These are phyloP conservation scores for Paraconiothyrium sp. DNA, from an alignment of 2,329 filamentous ascomycete species.

Conservation along the genomic window DNA sequence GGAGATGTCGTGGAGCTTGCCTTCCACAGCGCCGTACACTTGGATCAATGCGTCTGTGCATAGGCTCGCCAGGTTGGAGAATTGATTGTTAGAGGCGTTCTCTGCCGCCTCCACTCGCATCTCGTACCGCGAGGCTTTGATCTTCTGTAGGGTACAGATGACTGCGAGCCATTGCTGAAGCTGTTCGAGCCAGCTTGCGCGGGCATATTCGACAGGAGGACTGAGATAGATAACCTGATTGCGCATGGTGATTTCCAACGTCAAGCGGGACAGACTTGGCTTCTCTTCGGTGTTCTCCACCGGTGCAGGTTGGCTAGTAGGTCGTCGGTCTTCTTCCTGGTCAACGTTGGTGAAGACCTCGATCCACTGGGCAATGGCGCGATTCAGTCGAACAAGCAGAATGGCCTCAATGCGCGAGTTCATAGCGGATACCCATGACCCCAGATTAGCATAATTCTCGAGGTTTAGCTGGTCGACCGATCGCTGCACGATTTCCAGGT, in stretches of 20 bases:
- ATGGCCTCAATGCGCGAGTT: slow-evolving; percentile 86
- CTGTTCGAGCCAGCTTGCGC: slow-evolving; percentile 92
- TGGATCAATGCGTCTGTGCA: slow-evolving; percentile 81
- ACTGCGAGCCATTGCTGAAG: slow-evolving; percentile 93
- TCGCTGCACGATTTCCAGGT: slow-evolving; percentile 85
- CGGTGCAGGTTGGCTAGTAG: slow-evolving; percentile 47
- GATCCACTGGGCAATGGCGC: slow-evolving; percentile 88
- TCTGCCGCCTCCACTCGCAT: slow-evolving; percentile 75
- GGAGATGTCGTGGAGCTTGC: slow-evolving; percentile 80
- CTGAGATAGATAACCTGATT: slow-evolving; percentile 98
- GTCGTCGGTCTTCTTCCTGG: slow-evolving; percentile 37
- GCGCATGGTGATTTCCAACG: slow-evolving; percentile 95
- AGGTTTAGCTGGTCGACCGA: slow-evolving; percentile 96
- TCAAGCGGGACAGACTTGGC: slow-evolving; percentile 75
- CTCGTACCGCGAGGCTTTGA: slow-evolving; percentile 95
- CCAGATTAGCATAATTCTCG: slow-evolving; percentile 93
- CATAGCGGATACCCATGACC: slow-evolving; percentile 87
- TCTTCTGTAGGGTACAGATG: slow-evolving; percentile 90
- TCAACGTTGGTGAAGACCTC: slow-evolving; percentile 72
- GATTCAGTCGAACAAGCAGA: slow-evolving; percentile 81
- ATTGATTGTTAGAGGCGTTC: slow-evolving; percentile 72
- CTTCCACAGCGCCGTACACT: slow-evolving; percentile 85
- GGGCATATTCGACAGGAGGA: slow-evolving; percentile 88
- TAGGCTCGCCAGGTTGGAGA: slow-evolving; percentile 83
- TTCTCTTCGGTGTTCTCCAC: slow-evolving; percentile 54